Evolutionary conservation across 2,329 filamentous ascomycete species (phyloP), one percentile per base, ranked within the genome.

Genomic region (Teratosphaeriaceae sp.): DNA sequence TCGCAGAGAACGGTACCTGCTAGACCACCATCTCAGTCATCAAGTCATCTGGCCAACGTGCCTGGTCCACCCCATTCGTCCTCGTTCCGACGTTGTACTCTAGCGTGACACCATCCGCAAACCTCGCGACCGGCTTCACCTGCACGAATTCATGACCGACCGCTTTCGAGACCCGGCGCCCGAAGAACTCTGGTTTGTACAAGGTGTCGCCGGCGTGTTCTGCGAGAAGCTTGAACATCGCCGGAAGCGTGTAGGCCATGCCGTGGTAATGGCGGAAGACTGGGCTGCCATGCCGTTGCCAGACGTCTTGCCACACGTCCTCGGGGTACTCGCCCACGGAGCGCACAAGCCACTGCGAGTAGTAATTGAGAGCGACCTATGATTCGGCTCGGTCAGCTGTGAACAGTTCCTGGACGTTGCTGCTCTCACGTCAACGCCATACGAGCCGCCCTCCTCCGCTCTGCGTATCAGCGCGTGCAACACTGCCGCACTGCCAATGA

Each of bases 251-350:
- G 36, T 70, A 64, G 1, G 44, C 46, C 70, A 76, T 75, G 22
- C 65, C 62, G 48, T 77, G 66, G 52, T 72, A 70, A 52, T 76
- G 69, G 9, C 73, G 66, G 60, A 74, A 78, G 1, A 73, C 64
- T 4, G 65, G 67, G 16, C 56, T 59, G 2, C 68, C 70, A 46
- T 76, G 67, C 11, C 66, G 60, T 8, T 55, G 49, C 65, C 71
- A 74, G 2, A 76, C 48, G 11, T 70, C 64, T 11, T 70, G 49
- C 74, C 75, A 78, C 11, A 76, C 57, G 21, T 50, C 8, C 20
- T 41, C 37, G 0, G 54, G 52, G 41, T 56, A 57, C 22, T 51
- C 47, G 31, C 54, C 53, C 20, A 54, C 50, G 12, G 54, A 57
- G 5, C 45, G 45, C 19, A 51, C 45, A n/a, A 57, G 53, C 54